Conservation (phyloP, 768 basidiomycete species). For the Termitomyces sp. region DNA sequence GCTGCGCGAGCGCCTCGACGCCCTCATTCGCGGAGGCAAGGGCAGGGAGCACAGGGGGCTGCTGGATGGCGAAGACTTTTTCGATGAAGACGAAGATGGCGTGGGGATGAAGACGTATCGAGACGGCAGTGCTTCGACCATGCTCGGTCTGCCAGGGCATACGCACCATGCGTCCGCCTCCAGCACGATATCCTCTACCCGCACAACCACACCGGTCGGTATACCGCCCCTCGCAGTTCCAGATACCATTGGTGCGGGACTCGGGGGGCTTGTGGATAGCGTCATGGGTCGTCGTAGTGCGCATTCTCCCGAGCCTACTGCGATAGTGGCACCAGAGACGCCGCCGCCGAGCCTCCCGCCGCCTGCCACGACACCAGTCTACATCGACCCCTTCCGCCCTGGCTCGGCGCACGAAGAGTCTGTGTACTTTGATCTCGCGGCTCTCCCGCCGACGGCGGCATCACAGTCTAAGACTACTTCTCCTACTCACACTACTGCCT, state of each 20-base stretch:
- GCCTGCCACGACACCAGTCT: not conserved
- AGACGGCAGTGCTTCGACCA: not conserved
- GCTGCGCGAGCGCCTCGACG: conserved; percentile 3
- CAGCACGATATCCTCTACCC: not conserved
- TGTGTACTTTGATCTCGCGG: conserved; percentile 3
- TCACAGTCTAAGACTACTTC: not conserved
- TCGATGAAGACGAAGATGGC: conserved; percentile 3
- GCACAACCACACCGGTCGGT: conserved; percentile 6
- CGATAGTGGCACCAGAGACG: not conserved
- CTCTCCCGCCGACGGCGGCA: not conserved
- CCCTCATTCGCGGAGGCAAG: not conserved
- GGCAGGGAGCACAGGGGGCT: conserved; percentile 2
- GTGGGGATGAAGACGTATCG: conserved; percentile 1
- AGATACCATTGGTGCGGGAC: not conserved
- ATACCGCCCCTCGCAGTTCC: not conserved
- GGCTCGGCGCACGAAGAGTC: not conserved
- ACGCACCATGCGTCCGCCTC: not conserved
- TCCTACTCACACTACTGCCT: not conserved
- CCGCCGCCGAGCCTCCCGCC: not conserved
- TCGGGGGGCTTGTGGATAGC: not conserved
- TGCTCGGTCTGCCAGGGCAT: no score
- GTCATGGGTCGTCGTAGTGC: not conserved
- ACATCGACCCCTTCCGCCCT: conserved; percentile 9
- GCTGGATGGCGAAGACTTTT: conserved; percentile 13
- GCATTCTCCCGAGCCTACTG: not conserved